Conservation (phyloP, 495 filamentous ascomycete species). For the Aspergillus carlsbadensis region DNA sequence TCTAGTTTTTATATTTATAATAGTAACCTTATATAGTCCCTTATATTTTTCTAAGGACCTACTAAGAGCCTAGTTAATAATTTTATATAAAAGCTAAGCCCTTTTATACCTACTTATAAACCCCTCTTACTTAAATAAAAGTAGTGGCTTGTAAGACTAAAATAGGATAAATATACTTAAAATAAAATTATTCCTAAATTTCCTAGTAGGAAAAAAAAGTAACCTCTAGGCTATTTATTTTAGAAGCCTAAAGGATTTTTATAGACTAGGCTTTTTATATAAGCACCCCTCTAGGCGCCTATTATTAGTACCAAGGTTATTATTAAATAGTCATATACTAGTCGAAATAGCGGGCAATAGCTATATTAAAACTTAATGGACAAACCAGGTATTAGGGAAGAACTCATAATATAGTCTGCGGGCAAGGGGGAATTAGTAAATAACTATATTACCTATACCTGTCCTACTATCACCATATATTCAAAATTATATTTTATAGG, state of each 20-base stretch:
- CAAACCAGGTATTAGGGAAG: neutral
- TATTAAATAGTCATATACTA: neutral
- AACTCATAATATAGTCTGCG: neutral
- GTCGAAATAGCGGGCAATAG: neutral
- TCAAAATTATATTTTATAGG: neutral
- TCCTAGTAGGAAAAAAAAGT: neutral
- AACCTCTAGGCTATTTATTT: conserved; percentile 1
- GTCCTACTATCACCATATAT: neutral
- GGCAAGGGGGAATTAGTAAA: too few relatives aligned
- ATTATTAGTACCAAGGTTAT: neutral
- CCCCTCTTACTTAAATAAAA: conserved; percentile 1
- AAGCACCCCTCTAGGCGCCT: neutral
- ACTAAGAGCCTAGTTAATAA: neutral
- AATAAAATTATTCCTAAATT: neutral
- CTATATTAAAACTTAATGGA: neutral
- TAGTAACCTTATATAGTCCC: neutral
- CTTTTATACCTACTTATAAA: neutral
- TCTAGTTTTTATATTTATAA: neutral
- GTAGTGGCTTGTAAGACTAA: neutral
- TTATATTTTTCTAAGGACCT: neutral
- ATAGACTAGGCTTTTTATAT: neutral
- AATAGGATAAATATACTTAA: neutral
- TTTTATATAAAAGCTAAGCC: neutral
- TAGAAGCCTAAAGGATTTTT: neutral
- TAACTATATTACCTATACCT: neutral